Percentiles rank a stretch among this genome's conserved stretches.
phyloP scores from a whole-genome alignment of 345 rosid species.

The Bretschneidera sinensis region DNA sequence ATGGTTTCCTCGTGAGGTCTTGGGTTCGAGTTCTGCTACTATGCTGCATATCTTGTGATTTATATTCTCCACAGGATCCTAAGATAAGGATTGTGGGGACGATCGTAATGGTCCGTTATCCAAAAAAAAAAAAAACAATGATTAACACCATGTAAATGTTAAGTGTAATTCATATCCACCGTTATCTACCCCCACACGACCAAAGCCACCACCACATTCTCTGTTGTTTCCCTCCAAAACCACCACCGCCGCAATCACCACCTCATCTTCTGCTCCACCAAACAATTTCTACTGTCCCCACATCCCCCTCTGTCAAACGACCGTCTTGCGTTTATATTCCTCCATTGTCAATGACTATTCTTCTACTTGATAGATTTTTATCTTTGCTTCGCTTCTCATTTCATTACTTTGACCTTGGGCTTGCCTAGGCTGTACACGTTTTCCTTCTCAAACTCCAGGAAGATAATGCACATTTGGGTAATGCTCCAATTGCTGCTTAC shows the following conservation, averaged over 20 bases:
- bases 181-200: no score
- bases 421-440: conserved; percentile 60
- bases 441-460: conserved; percentile 41
- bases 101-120: no score
- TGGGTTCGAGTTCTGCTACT: no score
- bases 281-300: conserved; percentile 18
- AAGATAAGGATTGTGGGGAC: no score
- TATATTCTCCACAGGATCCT: no score
- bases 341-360: conserved; percentile 19
- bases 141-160: no score
- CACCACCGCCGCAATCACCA: conserved; percentile 17
- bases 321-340: conserved; percentile 15
- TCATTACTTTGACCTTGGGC: conserved; percentile 36
- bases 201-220: conserved; percentile 24
- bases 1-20: no score
- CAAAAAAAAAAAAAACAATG: no score
- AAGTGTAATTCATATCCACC: no score
- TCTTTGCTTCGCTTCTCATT: conserved; percentile 48
- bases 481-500: conserved; percentile 51
- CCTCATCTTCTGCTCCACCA: conserved; percentile 19
- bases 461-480: conserved; percentile 29
- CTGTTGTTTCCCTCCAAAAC: no score
- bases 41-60: no score
- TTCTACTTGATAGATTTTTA: conserved; percentile 25
- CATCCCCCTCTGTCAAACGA: no score